phyloP scores from a whole-genome alignment of 768 basidiomycete species.

The Mycena floridula region DNA sequence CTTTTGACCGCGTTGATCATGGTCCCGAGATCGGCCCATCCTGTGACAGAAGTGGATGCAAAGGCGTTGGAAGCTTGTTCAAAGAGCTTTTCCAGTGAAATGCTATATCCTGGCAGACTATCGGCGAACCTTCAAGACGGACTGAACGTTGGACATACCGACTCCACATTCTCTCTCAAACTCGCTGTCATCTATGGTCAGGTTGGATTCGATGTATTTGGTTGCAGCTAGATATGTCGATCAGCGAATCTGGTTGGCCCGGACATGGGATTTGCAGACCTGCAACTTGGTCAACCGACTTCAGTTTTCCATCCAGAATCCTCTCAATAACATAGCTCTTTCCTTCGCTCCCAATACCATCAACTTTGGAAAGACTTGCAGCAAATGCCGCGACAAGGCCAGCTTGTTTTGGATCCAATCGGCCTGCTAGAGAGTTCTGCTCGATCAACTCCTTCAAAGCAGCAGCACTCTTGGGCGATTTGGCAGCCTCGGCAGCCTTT shows the following conservation, averaged over 20 bases:
- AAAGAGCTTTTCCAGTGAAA: slow-evolving; percentile 61
- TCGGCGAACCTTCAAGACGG: slow-evolving; percentile 1
- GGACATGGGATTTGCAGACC: slow-evolving; percentile 43
- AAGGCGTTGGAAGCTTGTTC: slow-evolving; percentile 52
- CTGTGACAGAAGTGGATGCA: slow-evolving; percentile 43
- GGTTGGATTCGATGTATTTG: slow-evolving; percentile 63
- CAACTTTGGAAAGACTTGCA: slow-evolving; percentile 50
- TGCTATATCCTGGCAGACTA: slow-evolving; percentile 61
- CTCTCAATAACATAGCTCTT: slow-evolving; percentile 57
- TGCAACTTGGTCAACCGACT: slow-evolving; percentile 78
- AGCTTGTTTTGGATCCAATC: slow-evolving; percentile 73
- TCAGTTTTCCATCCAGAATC: slow-evolving; percentile 69
- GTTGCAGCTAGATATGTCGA: slow-evolving; percentile 50
- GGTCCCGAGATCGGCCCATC: slow-evolving; percentile 74
- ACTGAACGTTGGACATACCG: slow-evolving; percentile 44
- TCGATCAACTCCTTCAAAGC: slow-evolving; percentile 68
- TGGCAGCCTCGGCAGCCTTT: slow-evolving; percentile 79
- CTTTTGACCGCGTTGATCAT: slow-evolving; percentile 59
- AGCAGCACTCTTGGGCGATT: slow-evolving; percentile 70
- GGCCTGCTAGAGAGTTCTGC: slow-evolving; percentile 36
- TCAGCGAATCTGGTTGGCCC: background rate
- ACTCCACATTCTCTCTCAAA: slow-evolving; percentile 84
- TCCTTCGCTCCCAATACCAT: slow-evolving; percentile 42
- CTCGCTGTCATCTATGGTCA: slow-evolving; percentile 59
- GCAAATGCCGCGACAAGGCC: slow-evolving; percentile 64